Evolutionary conservation across 768 basidiomycete genomes (phyloP), one percentile per base, ranked within the genome.

Genomic region (Lenzites betulinus): DNA sequence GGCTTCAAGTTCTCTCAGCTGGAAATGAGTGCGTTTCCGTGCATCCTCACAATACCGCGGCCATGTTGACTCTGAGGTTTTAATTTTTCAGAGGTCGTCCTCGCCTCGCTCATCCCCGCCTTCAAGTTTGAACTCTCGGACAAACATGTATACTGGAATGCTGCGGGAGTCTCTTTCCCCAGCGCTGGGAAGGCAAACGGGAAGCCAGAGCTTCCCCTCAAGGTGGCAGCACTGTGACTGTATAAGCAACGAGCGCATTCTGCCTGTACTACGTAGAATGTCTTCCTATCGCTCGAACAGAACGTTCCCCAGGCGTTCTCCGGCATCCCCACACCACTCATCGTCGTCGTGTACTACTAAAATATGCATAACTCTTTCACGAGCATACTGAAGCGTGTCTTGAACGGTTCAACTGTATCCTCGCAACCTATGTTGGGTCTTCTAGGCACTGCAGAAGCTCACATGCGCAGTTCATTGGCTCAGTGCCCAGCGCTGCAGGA

Each of bases 101-200:
- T 63, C 23, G 51, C 52, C 1, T 25, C 38, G 9, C 18, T 35
- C 16, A 47, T 0, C 13, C 26, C 15, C 25, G n/a, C 30, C 9
- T 62, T 62, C 53, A 55, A 54, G 42, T 65, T 65, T 60, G 59
- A 64, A 23, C 38, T 43, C 16, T 25, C 59, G 6, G 59, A 50
- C 51, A 64, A 57, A 20, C 38, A 49, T 8, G 60, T 60, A 41
- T 35, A 13, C 28, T 64, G 63, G 59, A 57, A 64, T 26, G 39
- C 43, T 1, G 63, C 59, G 0, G 54, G 50, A 1, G 51, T 64
- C 11, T 35, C 30, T 4, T 64, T 49, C 25, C 63, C 63, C 13
- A 47, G 59, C 2, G n/a, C 38, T 2, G 47, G 30, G n/a, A 43
- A 56, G 30, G 53, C 49, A 0, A 53, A 46, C 26, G 28, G n/a